Evolutionary conservation across 83 land plant species (phyloP).

Genomic region (Thuja plicata): DNA sequence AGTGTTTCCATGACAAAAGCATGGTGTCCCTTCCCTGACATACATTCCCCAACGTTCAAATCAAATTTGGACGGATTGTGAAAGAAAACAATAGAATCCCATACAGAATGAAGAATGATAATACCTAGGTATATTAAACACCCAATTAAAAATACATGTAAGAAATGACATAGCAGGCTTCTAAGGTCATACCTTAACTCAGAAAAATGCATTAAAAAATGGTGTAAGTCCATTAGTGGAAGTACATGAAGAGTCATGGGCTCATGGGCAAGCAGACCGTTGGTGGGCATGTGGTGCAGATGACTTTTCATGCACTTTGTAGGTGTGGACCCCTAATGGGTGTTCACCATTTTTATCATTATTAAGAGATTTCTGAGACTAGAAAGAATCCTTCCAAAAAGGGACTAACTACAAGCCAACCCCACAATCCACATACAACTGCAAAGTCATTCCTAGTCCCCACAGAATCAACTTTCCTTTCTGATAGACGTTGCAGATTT

Average conservation of each 20-base stretch:
- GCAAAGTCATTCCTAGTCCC: not conserved
- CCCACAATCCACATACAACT: not conserved
- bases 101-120: not conserved
- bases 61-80: not conserved
- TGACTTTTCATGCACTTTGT: not conserved
- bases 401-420: not conserved
- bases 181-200: not conserved
- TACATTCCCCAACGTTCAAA: constrained; percentile 4
- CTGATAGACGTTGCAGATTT: constrained; percentile 11
- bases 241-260: not conserved
- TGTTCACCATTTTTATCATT: not conserved
- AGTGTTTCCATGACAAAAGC: not conserved
- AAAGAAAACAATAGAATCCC: not conserved
- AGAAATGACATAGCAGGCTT: not conserved
- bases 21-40: not conserved
- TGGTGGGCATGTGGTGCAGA: not conserved
- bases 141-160: not conserved
- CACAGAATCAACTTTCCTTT: constrained; percentile 5
- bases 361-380: not conserved
- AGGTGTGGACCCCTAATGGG: not conserved
- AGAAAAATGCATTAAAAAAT: not conserved
- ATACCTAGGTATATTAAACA: not conserved
- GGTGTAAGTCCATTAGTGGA: not conserved
- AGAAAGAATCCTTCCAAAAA: constrained; percentile 7
- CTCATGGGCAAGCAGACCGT: not conserved